phyloP scores from a whole-genome alignment of 208 protist genomes.

The Trypanosomatidae sp. region DNA sequence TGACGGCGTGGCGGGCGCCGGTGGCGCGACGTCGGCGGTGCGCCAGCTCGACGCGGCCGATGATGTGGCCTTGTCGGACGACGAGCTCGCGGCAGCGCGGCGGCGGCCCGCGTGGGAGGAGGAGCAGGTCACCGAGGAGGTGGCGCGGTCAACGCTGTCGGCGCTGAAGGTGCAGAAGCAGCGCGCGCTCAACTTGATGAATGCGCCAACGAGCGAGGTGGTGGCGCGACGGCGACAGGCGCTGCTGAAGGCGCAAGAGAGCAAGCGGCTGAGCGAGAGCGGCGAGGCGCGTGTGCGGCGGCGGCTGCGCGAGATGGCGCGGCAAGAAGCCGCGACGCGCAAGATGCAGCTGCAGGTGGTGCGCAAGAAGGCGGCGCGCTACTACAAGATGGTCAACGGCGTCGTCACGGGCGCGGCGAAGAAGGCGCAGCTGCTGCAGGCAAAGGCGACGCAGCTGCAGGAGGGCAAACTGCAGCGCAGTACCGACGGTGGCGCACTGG shows the following conservation, averaged over 20 bases:
- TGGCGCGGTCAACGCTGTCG: slow-evolving; percentile 55
- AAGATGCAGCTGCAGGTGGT: slow-evolving; percentile 87
- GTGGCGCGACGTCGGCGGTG: slow-evolving; percentile 32
- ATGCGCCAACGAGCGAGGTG: slow-evolving; percentile 71
- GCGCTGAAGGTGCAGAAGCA: slow-evolving; percentile 84
- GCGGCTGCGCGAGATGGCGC: slow-evolving; percentile 52
- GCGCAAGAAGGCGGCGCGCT: slow-evolving; percentile 79
- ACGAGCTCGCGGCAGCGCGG: slow-evolving; percentile 48
- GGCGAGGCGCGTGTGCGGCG: slow-evolving; percentile 39
- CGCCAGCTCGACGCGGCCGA: slow-evolving; percentile 64
- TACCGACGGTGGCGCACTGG: slow-evolving; percentile 38
- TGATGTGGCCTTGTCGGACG: slow-evolving; percentile 77
- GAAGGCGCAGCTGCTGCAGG: slow-evolving; percentile 41
- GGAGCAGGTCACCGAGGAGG: slow-evolving; percentile 74
- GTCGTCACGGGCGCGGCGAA: slow-evolving; percentile 43
- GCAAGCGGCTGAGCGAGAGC: slow-evolving; percentile 16
- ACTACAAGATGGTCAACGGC: slow-evolving; percentile 86
- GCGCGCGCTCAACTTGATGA: slow-evolving; percentile 82
- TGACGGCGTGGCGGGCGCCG: slow-evolving; percentile 43
- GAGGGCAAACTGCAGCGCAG: slow-evolving; percentile 41
- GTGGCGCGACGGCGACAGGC: slow-evolving; percentile 59
- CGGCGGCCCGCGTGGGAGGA: slow-evolving; percentile 44
- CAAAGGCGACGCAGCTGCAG: slow-evolving; percentile 66
- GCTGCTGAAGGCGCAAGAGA: slow-evolving; percentile 28
- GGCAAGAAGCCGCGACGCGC: slow-evolving; percentile 57